These are phyloP conservation scores for Colletotrichum orchidophilum DNA, from an alignment of 2,329 filamentous ascomycete genomes.

Conservation along the genomic window DNA sequence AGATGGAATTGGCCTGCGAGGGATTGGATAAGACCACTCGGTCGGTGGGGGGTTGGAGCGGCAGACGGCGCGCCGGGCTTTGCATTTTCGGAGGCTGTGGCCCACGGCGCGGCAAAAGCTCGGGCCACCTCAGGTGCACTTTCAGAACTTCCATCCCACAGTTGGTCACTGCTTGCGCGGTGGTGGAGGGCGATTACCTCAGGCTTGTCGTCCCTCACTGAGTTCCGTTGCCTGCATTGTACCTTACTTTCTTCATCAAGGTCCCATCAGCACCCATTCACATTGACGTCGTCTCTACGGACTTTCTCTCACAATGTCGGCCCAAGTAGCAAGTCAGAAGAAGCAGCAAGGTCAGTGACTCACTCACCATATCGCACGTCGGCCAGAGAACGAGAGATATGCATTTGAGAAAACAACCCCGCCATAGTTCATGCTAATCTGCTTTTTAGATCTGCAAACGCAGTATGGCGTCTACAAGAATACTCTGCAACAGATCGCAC, in stretches of 20 bases:
- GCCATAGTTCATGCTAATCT: constrained; percentile 27
- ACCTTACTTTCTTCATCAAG: neutral
- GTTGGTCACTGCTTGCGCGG: constrained; percentile 7
- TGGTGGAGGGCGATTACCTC: neutral
- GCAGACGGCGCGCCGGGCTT: constrained; percentile 11
- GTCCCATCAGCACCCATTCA: neutral
- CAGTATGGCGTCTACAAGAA: constrained; percentile 83
- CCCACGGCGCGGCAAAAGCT: constrained; percentile 26
- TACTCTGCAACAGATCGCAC: constrained; percentile 87
- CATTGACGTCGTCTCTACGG: neutral
- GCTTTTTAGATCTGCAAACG: constrained; percentile 74
- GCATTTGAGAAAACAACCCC: constrained; percentile 6
- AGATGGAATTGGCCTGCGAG: constrained; percentile 5
- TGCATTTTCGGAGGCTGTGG: neutral
- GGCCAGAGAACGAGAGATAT: neutral
- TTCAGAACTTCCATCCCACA: constrained; percentile 24
- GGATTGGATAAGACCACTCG: constrained; percentile 26
- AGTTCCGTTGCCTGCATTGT: neutral
- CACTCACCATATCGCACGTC: neutral
- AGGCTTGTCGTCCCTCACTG: neutral
- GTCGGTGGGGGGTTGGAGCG: constrained; percentile 1
- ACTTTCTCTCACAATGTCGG: constrained; percentile 50
- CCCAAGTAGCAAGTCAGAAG: constrained; percentile 62
- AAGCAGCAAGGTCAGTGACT: constrained; percentile 76
- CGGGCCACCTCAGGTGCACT: constrained; percentile 23